phyloP scores from a whole-genome alignment of 2,329 filamentous ascomycete genomes.

The Talaromyces funiculosus region DNA sequence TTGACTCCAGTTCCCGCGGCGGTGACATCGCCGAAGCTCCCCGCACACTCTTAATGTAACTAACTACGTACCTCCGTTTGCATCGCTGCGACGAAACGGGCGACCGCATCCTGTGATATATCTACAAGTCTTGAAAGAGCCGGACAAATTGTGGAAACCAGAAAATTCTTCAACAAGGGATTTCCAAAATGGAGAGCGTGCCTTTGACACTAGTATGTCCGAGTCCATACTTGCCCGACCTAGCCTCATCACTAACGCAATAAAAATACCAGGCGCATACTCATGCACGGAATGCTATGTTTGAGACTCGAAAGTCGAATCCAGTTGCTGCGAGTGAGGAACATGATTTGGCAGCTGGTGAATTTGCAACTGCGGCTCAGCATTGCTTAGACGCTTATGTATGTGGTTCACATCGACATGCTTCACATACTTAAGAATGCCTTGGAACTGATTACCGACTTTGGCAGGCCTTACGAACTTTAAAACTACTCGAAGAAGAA shows the following conservation, averaged over 20 bases:
- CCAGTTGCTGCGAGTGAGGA: slow-evolving; percentile 79
- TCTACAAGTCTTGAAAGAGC: neutral
- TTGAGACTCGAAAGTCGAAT: slow-evolving; percentile 61
- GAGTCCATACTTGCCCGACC: slow-evolving; percentile 4
- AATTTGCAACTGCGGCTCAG: slow-evolving; percentile 79
- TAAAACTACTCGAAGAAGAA: slow-evolving; percentile 80
- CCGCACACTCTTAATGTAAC: neutral
- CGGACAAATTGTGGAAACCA: neutral
- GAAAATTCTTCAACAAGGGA: neutral
- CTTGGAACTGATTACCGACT: neutral
- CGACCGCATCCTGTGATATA: neutral
- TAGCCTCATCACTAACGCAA: slow-evolving; percentile 13
- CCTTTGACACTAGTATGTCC: slow-evolving; percentile 58
- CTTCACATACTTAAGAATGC: neutral
- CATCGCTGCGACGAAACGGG: neutral
- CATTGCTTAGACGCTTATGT: slow-evolving; percentile 60
- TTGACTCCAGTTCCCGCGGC: neutral
- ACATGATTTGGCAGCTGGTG: slow-evolving; percentile 79
- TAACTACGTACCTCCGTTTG: neutral
- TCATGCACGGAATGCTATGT: slow-evolving; percentile 77
- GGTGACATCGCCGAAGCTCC: neutral
- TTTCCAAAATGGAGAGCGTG: slow-evolving; percentile 58
- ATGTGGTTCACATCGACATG: slow-evolving; percentile 6
- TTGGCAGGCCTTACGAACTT: slow-evolving; percentile 67
- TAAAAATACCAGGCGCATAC: slow-evolving; percentile 63